phyloP scores from a whole-genome alignment of 768 basidiomycete genomes.

The Boletellus ananiceps region DNA sequence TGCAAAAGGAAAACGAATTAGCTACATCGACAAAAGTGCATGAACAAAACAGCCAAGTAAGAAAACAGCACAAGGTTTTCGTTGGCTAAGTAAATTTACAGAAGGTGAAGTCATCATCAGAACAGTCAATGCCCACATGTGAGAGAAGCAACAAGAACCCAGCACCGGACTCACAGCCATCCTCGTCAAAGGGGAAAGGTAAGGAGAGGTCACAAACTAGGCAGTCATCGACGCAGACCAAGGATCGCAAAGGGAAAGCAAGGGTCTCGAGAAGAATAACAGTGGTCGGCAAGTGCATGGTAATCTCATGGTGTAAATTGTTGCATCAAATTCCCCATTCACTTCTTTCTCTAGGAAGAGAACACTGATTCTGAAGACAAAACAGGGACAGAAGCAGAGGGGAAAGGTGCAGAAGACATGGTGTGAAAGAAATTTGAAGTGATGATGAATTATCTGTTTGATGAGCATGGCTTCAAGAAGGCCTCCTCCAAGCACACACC shows the following conservation, averaged over 20 bases:
- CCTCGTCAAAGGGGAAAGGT: not conserved
- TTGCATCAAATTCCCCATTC: no score
- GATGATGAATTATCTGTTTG: conserved; percentile 23
- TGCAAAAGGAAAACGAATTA: not conserved
- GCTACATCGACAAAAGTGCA: not conserved
- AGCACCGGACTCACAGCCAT: not conserved
- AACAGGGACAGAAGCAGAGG: not conserved
- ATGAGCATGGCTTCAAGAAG: not conserved
- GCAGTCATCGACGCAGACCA: not conserved
- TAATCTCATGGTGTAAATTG: not conserved
- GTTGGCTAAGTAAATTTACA: not conserved
- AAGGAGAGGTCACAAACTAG: not conserved
- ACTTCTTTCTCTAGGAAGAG: not conserved
- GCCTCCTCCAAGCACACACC: not conserved
- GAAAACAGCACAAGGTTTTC: not conserved
- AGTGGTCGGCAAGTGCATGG: not conserved
- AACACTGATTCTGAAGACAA: not conserved
- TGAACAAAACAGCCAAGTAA: not conserved
- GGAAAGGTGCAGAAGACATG: not conserved
- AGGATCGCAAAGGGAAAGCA: not conserved
- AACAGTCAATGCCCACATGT: not conserved
- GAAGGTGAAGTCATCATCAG: not conserved
- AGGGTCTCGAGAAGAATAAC: not conserved
- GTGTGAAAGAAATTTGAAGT: not conserved
- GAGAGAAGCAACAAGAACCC: not conserved